A percentile compares a stretch with the other conserved stretches of the same genome.
phyloP scores from a whole-genome alignment of 768 basidiomycete species.

The Psilocybe sp. region DNA sequence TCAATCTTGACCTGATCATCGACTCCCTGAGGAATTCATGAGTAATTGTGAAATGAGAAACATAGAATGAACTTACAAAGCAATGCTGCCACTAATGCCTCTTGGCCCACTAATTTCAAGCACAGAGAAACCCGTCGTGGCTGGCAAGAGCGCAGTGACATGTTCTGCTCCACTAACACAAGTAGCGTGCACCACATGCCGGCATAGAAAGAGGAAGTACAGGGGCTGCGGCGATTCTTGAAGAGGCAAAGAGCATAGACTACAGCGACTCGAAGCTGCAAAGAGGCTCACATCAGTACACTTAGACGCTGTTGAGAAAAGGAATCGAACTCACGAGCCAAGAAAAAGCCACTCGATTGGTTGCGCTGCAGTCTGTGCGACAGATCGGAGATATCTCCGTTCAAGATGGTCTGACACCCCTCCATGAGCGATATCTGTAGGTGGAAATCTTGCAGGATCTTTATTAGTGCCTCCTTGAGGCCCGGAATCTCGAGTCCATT shows the following conservation, averaged over 20 bases:
- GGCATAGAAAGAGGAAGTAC: slow-evolving; percentile 79
- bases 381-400: slow-evolving; percentile 77
- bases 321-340: slow-evolving; percentile 54
- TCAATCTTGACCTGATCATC: slow-evolving; percentile 60
- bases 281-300: not conserved
- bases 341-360: slow-evolving; percentile 79
- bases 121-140: slow-evolving; percentile 49
- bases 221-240: slow-evolving; percentile 58
- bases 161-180: slow-evolving; percentile 70
- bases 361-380: slow-evolving; percentile 65
- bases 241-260: slow-evolving; percentile 60
- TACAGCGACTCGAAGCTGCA: slow-evolving; percentile 63
- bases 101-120: slow-evolving; percentile 37
- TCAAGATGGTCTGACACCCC: slow-evolving; percentile 85
- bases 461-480: slow-evolving; percentile 90
- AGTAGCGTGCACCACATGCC: slow-evolving; percentile 80
- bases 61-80: slow-evolving; percentile 58
- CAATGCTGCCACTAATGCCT: slow-evolving; percentile 69
- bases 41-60: not conserved
- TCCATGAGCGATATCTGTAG: slow-evolving; percentile 90
- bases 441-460: slow-evolving; percentile 96
- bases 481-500: slow-evolving; percentile 97
- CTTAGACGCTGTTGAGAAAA: not conserved
- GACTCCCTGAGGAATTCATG: slow-evolving; percentile 51
- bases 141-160: slow-evolving; percentile 49